Conservation (phyloP, 306 rosid species). For the Trichosanthes truncata region DNA sequence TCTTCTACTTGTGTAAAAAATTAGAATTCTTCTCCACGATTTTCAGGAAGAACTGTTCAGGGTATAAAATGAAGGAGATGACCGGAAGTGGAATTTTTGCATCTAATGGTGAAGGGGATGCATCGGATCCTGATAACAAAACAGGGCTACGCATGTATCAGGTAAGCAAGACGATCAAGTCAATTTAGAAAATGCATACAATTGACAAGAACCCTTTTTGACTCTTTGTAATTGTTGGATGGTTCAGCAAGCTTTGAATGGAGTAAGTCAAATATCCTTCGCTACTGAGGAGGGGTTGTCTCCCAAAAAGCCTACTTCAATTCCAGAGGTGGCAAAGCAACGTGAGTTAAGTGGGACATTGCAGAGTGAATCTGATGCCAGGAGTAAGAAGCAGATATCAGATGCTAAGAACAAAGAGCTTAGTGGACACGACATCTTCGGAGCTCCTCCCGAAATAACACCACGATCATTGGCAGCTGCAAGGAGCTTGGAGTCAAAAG, state of each 20-base stretch:
- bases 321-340: slow-evolving; percentile 88
- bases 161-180: slow-evolving; percentile 25
- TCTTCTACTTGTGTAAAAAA: not conserved
- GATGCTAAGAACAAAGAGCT: slow-evolving; percentile 78
- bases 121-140: slow-evolving; percentile 35
- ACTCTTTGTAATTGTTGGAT: not conserved
- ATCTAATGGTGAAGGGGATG: slow-evolving; percentile 27
- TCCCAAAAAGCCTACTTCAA: slow-evolving; percentile 55
- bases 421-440: slow-evolving; percentile 76
- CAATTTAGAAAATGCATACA: not conserved
- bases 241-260: slow-evolving; percentile 51
- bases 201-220: not conserved
- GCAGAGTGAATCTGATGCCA: slow-evolving; percentile 37
- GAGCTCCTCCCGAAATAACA: slow-evolving; percentile 55
- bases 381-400: slow-evolving; percentile 44
- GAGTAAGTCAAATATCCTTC: slow-evolving; percentile 81
- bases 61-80: slow-evolving; percentile 60
- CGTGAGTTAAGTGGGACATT: slow-evolving; percentile 78
- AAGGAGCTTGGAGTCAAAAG: slow-evolving; percentile 28
- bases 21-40: not conserved
- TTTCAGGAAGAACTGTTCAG: slow-evolving; percentile 66
- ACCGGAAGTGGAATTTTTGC: slow-evolving; percentile 61
- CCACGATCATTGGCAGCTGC: slow-evolving; percentile 45
- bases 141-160: slow-evolving; percentile 53
- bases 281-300: slow-evolving; percentile 45